Evolutionary conservation across 805 yeast species (phyloP), one percentile per base, ranked within the genome.

Genomic region (Suhomyces canberraensis): DNA sequence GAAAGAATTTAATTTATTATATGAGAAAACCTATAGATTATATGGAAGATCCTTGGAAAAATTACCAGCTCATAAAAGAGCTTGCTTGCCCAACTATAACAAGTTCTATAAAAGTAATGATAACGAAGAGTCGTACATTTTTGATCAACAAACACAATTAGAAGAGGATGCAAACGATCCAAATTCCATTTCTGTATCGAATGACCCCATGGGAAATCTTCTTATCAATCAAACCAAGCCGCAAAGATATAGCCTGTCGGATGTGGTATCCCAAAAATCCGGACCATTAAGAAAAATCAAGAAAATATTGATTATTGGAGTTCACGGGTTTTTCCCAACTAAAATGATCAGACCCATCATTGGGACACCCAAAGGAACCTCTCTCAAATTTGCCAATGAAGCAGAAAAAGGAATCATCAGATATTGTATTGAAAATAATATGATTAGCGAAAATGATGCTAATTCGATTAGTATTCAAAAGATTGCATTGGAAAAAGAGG

Each of bases 291-390:
- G 32, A n/a, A 50, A 48, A 31, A 61, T 76, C 37, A 75, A 76
- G 39, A 78, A 79, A 44, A 85, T 85, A 0, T 72, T 91, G 20
- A 83, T 93, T 24, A 78, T 91, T 40, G 98, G 98, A 0, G 90
- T 91, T 1, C 98, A 91, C 63, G 98, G 98, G 1, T 91, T 90
- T 53, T 91, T 93, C 65, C 98, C 98, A 0, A 84, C 88, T 1
- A 78, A 75, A 44, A 80, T 88, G 72, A 69, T 93, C 11, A 46
- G 98, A 35, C 89, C 95, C 0, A 52, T 91, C 11, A 80, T 91
- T 35, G 98, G 98, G 2, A 89, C 90, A 44, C 98, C 98, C 3
- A 93, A 95, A 15, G 98, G 98, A 0, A 91, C 98, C 0, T 91
- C 98, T 0, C 71, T 83, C 31, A 83, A 84, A 54, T 93, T 91